Evolutionary conservation across 805 yeast species (phyloP).

Genomic region (Hanseniaspora nectarophila): DNA sequence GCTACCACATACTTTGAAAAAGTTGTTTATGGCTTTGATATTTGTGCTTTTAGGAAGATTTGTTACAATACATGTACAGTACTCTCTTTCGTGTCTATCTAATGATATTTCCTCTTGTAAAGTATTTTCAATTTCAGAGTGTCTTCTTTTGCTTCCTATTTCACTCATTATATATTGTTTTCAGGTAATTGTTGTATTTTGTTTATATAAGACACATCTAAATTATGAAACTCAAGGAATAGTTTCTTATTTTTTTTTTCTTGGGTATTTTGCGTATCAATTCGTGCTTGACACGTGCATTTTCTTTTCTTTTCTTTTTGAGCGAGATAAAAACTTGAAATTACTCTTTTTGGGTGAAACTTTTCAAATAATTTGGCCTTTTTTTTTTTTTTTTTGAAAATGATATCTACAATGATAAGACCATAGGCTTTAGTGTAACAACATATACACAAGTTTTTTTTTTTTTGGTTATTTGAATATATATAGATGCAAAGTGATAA

Average conservation of each 20-base stretch:
- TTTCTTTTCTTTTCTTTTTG: not conserved
- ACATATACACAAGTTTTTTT: no score
- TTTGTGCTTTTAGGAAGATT: constrained; percentile 35
- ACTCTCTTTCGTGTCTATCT: constrained; percentile 37
- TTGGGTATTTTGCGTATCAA: no score
- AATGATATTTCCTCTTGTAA: not conserved
- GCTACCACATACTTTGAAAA: constrained; percentile 53
- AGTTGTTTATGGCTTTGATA: constrained; percentile 31
- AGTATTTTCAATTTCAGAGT: not conserved
- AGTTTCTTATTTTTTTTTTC: no score
- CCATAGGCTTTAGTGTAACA: no score
- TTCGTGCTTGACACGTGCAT: no score
- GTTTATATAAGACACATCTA: no score
- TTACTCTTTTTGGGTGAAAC: not conserved
- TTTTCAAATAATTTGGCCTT: not conserved
- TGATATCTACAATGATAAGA: not conserved
- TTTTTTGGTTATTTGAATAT: no score
- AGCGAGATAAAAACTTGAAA: not conserved
- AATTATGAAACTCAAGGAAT: no score
- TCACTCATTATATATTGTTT: not conserved
- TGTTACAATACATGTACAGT: constrained; percentile 42
- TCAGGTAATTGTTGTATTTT: no score
- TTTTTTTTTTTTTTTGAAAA: not conserved
- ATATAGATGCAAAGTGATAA: constrained; percentile 50
- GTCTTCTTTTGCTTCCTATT: not conserved